Percentiles rank a stretch among this genome's conserved stretches.
phyloP scores from a whole-genome alignment of 2,329 filamentous ascomycete species.

The Phialophora chinensis region DNA sequence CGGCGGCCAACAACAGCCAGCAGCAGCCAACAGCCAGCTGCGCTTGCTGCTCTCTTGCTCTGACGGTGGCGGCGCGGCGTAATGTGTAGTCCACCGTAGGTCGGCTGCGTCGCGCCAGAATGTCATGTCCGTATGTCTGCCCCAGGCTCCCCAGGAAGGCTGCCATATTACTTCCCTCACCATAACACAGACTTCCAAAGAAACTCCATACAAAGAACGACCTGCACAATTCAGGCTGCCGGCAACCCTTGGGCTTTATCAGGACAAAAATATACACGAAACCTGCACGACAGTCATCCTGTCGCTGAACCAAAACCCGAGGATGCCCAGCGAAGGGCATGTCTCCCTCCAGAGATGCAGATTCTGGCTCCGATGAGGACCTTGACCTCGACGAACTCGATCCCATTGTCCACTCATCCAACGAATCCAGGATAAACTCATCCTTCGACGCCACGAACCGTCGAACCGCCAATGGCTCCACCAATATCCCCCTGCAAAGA shows the following conservation, averaged over 20 bases:
- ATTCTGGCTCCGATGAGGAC: constrained; percentile 51
- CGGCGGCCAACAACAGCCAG: too few relatives aligned
- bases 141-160: constrained; percentile 9
- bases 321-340: constrained; percentile 30
- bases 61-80: background rate
- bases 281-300: background rate
- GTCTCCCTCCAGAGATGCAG: constrained; percentile 37
- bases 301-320: constrained; percentile 11
- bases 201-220: background rate
- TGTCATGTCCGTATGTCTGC: constrained; percentile 11
- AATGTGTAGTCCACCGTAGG: background rate
- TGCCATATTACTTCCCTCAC: constrained; percentile 13
- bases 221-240: background rate
- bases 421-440: background rate
- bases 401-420: constrained; percentile 40
- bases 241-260: background rate
- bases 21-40: background rate
- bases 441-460: constrained; percentile 8
- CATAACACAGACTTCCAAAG: background rate
- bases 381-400: constrained; percentile 56
- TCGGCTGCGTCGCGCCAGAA: constrained; percentile 5
- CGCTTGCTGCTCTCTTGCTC: background rate
- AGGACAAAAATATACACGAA: background rate
- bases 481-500: constrained; percentile 53
- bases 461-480: constrained; percentile 18